Base-by-base conservation (phyloP, 768 basidiomycete species). In the Termitomyces sp. region DNA sequence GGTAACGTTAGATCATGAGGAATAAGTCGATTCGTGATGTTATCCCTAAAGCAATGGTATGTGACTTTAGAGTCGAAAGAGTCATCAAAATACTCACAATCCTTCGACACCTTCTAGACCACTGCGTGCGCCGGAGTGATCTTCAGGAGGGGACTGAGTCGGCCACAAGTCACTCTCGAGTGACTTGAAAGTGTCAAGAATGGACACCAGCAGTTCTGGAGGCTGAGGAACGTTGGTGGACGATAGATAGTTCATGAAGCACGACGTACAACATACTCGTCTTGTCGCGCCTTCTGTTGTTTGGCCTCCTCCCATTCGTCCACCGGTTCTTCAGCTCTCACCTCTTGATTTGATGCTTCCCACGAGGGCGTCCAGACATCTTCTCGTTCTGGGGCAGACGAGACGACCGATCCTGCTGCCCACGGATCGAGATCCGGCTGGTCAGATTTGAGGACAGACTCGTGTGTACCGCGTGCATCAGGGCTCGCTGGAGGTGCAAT, bases 231-330 rank as follows among this genome's bases (percentile, higher is more conserved):
- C 18, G 66, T 67, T 54, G 62, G 58, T 62, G 37, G 58, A 65
- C 55, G 67, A 58, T 47, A 60, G 59, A 46, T 54, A 65, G 60
- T 56, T 33, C 24, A 59, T 42, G 57, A 58, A 54, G 41, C 53
- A 66, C 36, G 41, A 76, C 89, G 72, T 72, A 91, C 90, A 68
- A 90, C 84, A 67, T 81, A 77, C 46, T 77, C 77, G 67, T 90
- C 83, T 65, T 82, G 76, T 59, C 77, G 78, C 61, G 81, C 81
- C 64, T 88, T 87, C 60, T 80, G 73, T 64, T 73, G 76, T 60
- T 75, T 80, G 13, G 88, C 87, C 11, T 69, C 65, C 62, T 88
- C 87, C 89, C 89, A 90, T 69, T 87, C 86, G 66, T 91, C 87
- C 6, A 73, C 68, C 6, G 69, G 11, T 34, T 58, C 47, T 6